Evolutionary conservation across 352 stramenopile species (phyloP), one percentile per base, ranked within the genome.

Genomic region (Halophytophthora polymorphica): DNA sequence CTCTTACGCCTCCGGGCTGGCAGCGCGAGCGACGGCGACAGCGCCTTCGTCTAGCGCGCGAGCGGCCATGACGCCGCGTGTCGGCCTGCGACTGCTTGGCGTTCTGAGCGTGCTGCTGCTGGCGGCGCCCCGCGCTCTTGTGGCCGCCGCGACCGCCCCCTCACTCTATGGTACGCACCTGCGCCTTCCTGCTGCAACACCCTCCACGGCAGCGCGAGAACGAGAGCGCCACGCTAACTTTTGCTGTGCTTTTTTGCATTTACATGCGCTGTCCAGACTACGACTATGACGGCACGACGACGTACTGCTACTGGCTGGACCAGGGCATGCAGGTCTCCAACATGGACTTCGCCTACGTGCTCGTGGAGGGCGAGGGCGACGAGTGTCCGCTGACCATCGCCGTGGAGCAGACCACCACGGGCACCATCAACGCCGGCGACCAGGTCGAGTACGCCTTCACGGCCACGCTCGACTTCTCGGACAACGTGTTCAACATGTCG

Each of bases 241-340:
- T 6, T 17, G 33, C 6, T 45, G n/a, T 31, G 25, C 25, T 31
- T 31, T 8, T 51, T 8, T 45, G 3, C 33, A 2, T 38, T 13
- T 33, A 2, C 15, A 17, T 37, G 29, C 36, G 7, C 25, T 36
- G 6, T 50, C 28, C 45, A 89, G 80, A 90, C 52, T 90, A 90
- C 58, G 33, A 79, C 48, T 88, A 88, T 35, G 76, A 88, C 49
- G 77, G 74, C 51, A 68, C 69, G 46, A 88, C 80, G 48, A 88
- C 77, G n/a, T 89, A 89, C 53, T 91, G 81, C 75, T 89, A 87
- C 65, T 83, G 69, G 66, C 66, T 91, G 55, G 63, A 88, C 53
- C 81, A 91, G 58, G 76, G 77, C 33, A 69, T 91, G 62, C 64
- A 77, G 36, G 73, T 91, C 45, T 64, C 67, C 51, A 86, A 80